Evolutionary conservation across 306 rosid genomes (phyloP), one percentile per base, ranked within the genome.

Genomic region (Cucumis melo): DNA sequence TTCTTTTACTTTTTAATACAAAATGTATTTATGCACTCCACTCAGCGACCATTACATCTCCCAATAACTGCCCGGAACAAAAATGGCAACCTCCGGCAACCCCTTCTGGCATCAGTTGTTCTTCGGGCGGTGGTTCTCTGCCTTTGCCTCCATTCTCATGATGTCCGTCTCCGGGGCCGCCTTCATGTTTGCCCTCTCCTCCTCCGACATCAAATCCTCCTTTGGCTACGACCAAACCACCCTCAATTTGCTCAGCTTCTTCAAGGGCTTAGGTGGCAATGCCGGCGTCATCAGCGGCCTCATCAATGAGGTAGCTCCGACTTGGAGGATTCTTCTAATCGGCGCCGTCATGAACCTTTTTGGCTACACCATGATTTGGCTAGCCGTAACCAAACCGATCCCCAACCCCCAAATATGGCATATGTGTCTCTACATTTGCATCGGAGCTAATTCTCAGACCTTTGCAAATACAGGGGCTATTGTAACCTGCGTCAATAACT

Each of bases 311-410:
- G 50, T 91, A 20, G 72, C 87, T 23, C 89, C 89, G 0, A 87
- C 97, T 0, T 88, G 92, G 95, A 87, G 84, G 15, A 82, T 89
- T 3, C 93, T 92, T 10, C 76, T 79, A 0, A 76, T 80, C 34
- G 96, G 97, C 0, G 88, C 87, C 7, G 42, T 71, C 58, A 85
- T 92, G 91, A 92, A 92, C 85, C 82, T 92, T 75, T 71, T 79
- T 23, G 97, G 96, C 64, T 92, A 92, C 87, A 84, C 84, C 82
- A 89, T 89, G 96, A 83, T 92, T 19, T 92, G 96, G 95, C 85
- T 92, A 0, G 88, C 96, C 0, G 90, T 92, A 41, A 86, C 90
- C 0, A 74, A 70, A 3, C 81, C 78, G 17, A 84, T 67, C 6
- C 54, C 88, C 1, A 84, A 78, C 20, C 96, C 93, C 17, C 79